phyloP scores from a whole-genome alignment of 2,329 filamentous ascomycete species.

The Arthrobotrys megalospora region DNA sequence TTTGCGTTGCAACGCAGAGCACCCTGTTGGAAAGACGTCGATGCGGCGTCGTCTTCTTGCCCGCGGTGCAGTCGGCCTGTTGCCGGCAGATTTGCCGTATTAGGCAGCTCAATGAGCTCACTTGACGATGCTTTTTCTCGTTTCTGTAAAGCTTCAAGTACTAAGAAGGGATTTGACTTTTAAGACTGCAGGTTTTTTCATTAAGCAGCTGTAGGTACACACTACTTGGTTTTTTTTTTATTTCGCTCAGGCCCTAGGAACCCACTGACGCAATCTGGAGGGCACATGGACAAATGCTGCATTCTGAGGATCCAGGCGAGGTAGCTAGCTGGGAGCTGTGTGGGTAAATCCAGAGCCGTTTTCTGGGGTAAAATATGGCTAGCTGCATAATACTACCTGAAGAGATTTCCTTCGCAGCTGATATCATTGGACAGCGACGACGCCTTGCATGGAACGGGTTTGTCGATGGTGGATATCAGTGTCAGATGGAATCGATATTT shows the following conservation, averaged over 20 bases:
- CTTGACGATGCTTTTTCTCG: slow-evolving; percentile 57
- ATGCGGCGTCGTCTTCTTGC: slow-evolving; percentile 36
- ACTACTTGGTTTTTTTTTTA: slow-evolving; percentile 15
- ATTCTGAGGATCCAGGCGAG: slow-evolving; percentile 40
- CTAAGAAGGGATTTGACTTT: slow-evolving; percentile 30
- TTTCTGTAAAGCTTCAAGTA: slow-evolving; percentile 34
- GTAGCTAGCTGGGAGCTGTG: slow-evolving; percentile 30
- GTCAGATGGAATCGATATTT: slow-evolving; percentile 35
- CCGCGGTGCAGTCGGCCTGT: slow-evolving; percentile 39
- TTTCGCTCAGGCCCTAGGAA: slow-evolving; percentile 40
- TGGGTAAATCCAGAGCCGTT: slow-evolving; percentile 54
- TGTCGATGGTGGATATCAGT: slow-evolving; percentile 12
- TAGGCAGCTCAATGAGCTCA: slow-evolving; percentile 53
- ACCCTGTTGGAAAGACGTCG: slow-evolving; percentile 39
- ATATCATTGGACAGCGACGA: slow-evolving; percentile 34
- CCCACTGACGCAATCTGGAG: slow-evolving; percentile 59
- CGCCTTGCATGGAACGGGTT: slow-evolving; percentile 7
- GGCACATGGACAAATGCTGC: slow-evolving; percentile 61
- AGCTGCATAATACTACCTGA: slow-evolving; percentile 50
- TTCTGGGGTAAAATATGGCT: slow-evolving; percentile 61
- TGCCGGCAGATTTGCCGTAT: slow-evolving; percentile 50
- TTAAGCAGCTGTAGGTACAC: slow-evolving; percentile 8
- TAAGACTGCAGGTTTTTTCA: slow-evolving; percentile 31
- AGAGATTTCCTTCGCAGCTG: slow-evolving; percentile 48
- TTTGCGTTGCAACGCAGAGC: neutral